phyloP scores from a whole-genome alignment of 139 green algal species.

The Chlorella sp. region DNA sequence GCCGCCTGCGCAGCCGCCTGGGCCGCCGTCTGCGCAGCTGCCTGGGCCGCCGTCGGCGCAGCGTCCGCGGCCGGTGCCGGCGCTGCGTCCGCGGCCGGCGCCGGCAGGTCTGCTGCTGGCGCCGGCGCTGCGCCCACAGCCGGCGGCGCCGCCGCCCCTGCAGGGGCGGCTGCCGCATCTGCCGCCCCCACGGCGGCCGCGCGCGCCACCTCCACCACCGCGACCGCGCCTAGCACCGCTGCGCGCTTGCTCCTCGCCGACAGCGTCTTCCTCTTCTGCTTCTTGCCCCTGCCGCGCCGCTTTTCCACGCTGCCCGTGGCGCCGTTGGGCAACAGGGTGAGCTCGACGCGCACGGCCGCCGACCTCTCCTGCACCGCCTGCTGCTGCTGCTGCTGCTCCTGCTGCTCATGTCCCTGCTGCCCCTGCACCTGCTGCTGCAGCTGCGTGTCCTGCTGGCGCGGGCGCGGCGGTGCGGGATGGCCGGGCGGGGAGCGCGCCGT shows the following conservation, averaged over 20 bases:
- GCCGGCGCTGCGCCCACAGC: background rate
- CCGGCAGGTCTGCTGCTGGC: background rate
- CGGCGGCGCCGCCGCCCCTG: background rate
- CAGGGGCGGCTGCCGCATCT: background rate
- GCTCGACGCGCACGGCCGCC: background rate
- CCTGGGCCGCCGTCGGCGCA: background rate
- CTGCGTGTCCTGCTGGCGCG: background rate
- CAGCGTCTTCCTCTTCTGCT: conserved; percentile 19
- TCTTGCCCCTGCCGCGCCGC: background rate
- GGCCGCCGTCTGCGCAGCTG: background rate
- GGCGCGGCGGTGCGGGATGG: background rate
- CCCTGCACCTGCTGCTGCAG: background rate
- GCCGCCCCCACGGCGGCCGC: background rate
- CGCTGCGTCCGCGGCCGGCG: background rate
- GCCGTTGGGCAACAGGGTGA: background rate
- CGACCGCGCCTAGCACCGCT: conserved; percentile 22
- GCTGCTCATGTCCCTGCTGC: background rate
- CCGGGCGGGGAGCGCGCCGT: too few species aligned
- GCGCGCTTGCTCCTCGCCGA: conserved; percentile 19
- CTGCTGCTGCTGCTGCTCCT: background rate
- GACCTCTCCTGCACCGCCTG: background rate
- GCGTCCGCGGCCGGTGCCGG: background rate
- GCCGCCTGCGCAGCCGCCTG: background rate
- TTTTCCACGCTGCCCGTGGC: background rate
- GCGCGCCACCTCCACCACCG: background rate